Conservation (phyloP, 164 flowering plant species). For the Tetracentron sinense region DNA sequence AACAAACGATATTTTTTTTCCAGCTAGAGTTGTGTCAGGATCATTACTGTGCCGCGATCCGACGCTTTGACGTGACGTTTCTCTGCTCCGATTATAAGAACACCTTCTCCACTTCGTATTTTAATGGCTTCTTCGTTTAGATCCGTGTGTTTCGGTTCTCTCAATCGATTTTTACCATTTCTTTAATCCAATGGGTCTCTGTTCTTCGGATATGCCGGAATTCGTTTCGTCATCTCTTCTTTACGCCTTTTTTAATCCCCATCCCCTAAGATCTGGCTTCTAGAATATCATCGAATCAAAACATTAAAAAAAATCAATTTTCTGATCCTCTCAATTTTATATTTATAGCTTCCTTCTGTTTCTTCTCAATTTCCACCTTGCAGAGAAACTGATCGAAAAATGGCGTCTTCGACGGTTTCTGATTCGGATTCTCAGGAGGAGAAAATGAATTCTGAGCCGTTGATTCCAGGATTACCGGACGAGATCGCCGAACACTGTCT, state of each 20-base stretch:
- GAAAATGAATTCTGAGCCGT: constrained; percentile 17
- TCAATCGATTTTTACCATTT: not conserved
- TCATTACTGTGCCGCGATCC: no score
- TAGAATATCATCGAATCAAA: not conserved
- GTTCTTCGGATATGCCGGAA: constrained; percentile 24
- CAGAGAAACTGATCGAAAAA: not conserved
- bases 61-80: no score
- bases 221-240: constrained; percentile 1
- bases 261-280: constrained; percentile 2
- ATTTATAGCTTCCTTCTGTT: not conserved
- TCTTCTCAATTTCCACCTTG: not conserved
- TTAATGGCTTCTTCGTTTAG: no score
- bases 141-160: no score
- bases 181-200: constrained; percentile 9
- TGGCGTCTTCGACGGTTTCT: not conserved
- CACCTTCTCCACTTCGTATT: no score
- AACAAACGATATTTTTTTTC: no score
- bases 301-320: not conserved
- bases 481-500: constrained; percentile 47
- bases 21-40: no score
- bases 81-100: no score
- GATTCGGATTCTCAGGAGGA: not conserved
- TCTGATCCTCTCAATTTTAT: not conserved
- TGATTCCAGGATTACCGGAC: constrained; percentile 54
- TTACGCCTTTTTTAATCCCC: constrained; percentile 16